Base-by-base conservation (phyloP, 2,329 filamentous ascomycete species). In the Didymella segeticola region DNA sequence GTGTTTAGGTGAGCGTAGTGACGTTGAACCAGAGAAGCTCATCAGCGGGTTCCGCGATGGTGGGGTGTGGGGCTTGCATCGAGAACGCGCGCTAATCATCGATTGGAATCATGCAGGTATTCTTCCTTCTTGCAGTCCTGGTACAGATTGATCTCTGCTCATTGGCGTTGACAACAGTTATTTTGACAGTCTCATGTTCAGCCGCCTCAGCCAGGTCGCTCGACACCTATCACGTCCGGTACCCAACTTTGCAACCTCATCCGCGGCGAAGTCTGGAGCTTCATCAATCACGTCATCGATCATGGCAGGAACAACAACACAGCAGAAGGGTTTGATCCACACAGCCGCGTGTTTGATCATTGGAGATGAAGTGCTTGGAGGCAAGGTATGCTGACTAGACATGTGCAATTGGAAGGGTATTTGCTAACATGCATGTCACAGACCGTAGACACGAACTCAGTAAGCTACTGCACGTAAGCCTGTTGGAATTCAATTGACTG, bases 281-380 rank as follows among this genome's bases (percentile, higher is more conserved):
- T 43, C 66, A 19, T 63, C 69, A 46, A 71, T 72, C 59, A 72
- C 73, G 73, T 76, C 74, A 72, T 70, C 71, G 42, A 66, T 70
- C 58, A 80, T 82, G 67, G 78, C 80, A 4, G 79, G 59, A 29
- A 80, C 85, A 46, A 30, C 45, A 48, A 33, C 46, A 68, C 81
- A 83, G 60, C 82, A 82, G 67, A 79, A 83, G 66, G 82, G 87
- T 69, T 86, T 83, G 56, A 96, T 98, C 64, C 87, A 91, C 71
- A 97, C 93, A 39, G 95, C 93, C 10, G 93, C 89, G 51, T 96
- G 91, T 75, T 78, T 98, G 60, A 92, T 99, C 56, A 98, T 99
- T 67, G 93, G 93, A n/a, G 93, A 98, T 77, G 93, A 97, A 75
- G 92, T 98, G 5, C 82, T 98, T 4, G 93, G 92, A 19, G 93